phyloP scores from a whole-genome alignment of 306 rosid species.

The Lathyrus tuberosus region DNA sequence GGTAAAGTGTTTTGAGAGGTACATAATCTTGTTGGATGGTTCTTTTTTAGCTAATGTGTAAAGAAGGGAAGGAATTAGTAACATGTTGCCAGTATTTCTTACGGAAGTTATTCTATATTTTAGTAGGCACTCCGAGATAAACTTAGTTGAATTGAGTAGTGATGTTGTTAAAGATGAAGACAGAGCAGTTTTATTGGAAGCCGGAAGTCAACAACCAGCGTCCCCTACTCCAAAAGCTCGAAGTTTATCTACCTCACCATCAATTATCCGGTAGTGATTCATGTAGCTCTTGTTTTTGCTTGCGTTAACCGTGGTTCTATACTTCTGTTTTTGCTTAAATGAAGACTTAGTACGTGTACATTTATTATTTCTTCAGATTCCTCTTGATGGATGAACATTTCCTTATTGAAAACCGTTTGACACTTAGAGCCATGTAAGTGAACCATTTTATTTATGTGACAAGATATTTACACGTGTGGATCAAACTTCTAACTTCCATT shows the following conservation, averaged over 20 bases:
- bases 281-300: constrained; percentile 13
- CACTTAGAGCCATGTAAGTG: constrained; percentile 93
- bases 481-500: constrained; percentile 37
- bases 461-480: constrained; percentile 13
- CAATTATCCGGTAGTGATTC: constrained; percentile 62
- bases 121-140: constrained; percentile 77
- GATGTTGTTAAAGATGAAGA: constrained; percentile 73
- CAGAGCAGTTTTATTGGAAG: constrained; percentile 68
- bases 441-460: constrained; percentile 28
- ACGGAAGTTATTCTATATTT: constrained; percentile 32
- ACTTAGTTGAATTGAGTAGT: constrained; percentile 61
- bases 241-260: constrained; percentile 49
- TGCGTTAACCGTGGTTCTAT: constrained; percentile 28
- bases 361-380: constrained; percentile 59
- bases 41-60: constrained; percentile 1
- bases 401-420: constrained; percentile 83
- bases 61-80: constrained; percentile 4
- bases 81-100: constrained; percentile 33
- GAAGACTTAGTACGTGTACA: background rate
- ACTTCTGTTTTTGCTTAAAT: constrained; percentile 34
- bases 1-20: constrained; percentile 21
- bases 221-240: constrained; percentile 58
- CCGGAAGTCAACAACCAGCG: constrained; percentile 61
- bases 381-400: constrained; percentile 74
- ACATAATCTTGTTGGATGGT: background rate